Evolutionary conservation across 1,284 basidiomycete species (phyloP).

Genomic region (Thelephora terrestris): DNA sequence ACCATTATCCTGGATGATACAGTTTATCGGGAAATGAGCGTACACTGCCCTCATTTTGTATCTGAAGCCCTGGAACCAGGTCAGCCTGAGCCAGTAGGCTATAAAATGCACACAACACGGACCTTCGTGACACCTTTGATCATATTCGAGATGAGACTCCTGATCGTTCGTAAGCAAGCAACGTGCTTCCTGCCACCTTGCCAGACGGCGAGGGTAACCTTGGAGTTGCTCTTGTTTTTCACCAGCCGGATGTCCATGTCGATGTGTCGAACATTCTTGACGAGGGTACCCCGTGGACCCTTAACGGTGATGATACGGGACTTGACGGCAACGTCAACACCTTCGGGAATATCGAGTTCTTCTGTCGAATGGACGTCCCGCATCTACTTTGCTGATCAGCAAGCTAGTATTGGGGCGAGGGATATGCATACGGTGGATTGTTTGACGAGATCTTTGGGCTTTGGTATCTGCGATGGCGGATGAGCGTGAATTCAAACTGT

Average conservation of each 20-base stretch:
- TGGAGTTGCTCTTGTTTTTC: constrained; percentile 51
- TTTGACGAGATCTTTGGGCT: too few species aligned
- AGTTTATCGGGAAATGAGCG: constrained; percentile 99
- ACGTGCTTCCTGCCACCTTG: constrained; percentile 98
- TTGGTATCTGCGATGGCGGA: too few species aligned
- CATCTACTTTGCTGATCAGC: constrained; percentile 46
- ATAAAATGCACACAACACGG: constrained; percentile 12
- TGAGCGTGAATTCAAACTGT: too few species aligned
- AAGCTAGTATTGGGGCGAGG: too few species aligned
- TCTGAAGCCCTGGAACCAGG: constrained; percentile 71
- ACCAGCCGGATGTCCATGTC: constrained; percentile 93
- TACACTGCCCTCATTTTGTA: constrained; percentile 99
- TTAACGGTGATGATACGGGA: constrained; percentile 83
- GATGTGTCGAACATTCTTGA: constrained; percentile 89
- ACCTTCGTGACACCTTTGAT: constrained; percentile 94
- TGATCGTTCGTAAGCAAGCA: constrained; percentile 94
- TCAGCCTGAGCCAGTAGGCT: not conserved
- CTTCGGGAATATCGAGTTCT: constrained; percentile 85
- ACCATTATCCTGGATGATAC: constrained; percentile 86
- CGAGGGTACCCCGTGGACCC: constrained; percentile 83
- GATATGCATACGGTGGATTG: too few species aligned
- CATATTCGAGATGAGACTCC: constrained; percentile 95
- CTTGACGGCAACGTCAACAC: constrained; percentile 79
- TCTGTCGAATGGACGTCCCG: constrained; percentile 89
- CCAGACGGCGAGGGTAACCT: constrained; percentile 93